Conservation (phyloP, 1,284 basidiomycete species). For the Cutaneotrichosporon sp. region DNA sequence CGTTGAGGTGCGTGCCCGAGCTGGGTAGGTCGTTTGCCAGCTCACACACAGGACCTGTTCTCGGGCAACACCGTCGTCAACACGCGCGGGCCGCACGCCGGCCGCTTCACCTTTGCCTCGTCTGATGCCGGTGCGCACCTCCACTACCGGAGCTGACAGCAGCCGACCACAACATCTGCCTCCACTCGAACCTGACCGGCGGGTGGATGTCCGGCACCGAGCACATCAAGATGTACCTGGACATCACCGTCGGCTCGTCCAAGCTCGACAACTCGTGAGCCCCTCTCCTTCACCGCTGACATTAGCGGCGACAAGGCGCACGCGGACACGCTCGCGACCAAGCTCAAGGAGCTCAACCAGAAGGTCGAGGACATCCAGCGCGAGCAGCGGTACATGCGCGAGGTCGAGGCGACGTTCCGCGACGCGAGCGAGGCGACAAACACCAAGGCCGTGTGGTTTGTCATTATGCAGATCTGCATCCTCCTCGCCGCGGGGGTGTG, state of each 20-base stretch:
- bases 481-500: constrained; percentile 83
- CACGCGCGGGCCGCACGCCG: constrained; percentile 83
- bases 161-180: constrained; percentile 95
- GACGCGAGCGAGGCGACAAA: constrained; percentile 88
- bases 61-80: constrained; percentile 64
- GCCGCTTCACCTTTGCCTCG: constrained; percentile 95
- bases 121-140: constrained; percentile 73
- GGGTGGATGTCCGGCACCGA: constrained; percentile 75
- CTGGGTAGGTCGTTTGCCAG: background rate
- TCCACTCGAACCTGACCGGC: constrained; percentile 80
- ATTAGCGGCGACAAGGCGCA: constrained; percentile 58
- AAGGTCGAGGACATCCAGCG: constrained; percentile 89
- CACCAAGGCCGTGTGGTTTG: constrained; percentile 89
- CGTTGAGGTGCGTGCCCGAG: constrained; percentile 67
- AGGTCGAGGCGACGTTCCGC: constrained; percentile 89
- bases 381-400: constrained; percentile 97
- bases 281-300: background rate
- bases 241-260: constrained; percentile 86
- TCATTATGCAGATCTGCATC: constrained; percentile 79
- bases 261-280: constrained; percentile 62
- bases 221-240: constrained; percentile 92
- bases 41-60: constrained; percentile 38
- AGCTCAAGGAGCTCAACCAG: constrained; percentile 87
- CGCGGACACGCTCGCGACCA: constrained; percentile 79
- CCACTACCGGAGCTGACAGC: no score